Evolutionary conservation across 2,329 filamentous ascomycete species (phyloP), one percentile per base, ranked within the genome.

Genomic region (Fusarium annulatum): DNA sequence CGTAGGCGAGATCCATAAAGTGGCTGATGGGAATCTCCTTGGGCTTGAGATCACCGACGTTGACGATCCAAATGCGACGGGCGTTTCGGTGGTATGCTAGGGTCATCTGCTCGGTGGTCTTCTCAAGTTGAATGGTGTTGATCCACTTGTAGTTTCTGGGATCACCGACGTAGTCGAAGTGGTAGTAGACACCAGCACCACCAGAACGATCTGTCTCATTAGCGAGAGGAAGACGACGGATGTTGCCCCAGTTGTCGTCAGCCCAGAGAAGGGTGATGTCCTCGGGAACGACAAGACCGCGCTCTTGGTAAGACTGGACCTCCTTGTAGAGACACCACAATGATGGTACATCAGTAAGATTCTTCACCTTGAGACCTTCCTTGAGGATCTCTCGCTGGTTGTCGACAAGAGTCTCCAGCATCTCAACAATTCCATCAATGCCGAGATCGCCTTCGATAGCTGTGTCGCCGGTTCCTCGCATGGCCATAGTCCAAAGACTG

Each of bases 401-500:
- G 7, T 71, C 52, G 1, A 76, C 74, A 42, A 76, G 71, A 2
- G 69, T 67, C 61, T 76, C 75, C 1, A 76, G 61, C 75, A 76
- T 76, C 4, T 85, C 82, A 8, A 85, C 80, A 42, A 87, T 84
- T 51, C 88, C 81, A 3, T 80, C 80, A 7, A 85, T 81, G 9
- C 72, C 85, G 16, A 78, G 61, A 18, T 85, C 85, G 88, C 84
- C 26, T 83, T 84, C 48, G 92, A 84, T 64, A 91, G 75, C 88
- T 82, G 89, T 91, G 76, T 94, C 92, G 21, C 91, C 90, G 7
- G 87, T 89, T 7, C 92, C 92, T 55, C 93, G 87, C 91, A 94
- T 94, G 11, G 86, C 87, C 85, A 90, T 87, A 2, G 92, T 94
- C 81, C 90, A 91, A 19, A 94, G 82, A 64, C 86, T 87, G 74